Percentiles rank a stretch among this genome's conserved stretches.
Evolutionary conservation across 345 rosid genomes (phyloP).

Genomic region (Lepidium africanum): DNA sequence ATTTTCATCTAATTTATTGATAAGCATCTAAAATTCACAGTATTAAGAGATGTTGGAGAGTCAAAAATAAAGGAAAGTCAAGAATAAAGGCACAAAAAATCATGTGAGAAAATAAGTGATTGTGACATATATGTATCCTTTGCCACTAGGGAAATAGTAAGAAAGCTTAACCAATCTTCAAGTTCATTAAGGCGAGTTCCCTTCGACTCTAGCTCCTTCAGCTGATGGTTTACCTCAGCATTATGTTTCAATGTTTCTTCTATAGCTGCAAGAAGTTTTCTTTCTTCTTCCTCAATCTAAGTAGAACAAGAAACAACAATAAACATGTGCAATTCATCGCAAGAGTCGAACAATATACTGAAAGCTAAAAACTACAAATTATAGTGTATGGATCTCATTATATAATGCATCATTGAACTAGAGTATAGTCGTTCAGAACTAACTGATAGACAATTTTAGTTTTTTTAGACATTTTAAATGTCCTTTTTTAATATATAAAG

Average conservation of each 20-base stretch:
- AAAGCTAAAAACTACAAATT: background rate
- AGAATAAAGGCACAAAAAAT: too few relatives aligned
- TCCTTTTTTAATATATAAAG: too few relatives aligned
- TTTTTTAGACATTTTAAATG: too few relatives aligned
- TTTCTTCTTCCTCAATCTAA: constrained; percentile 92
- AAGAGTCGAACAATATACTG: background rate
- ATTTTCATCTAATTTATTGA: too few relatives aligned
- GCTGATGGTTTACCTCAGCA: constrained; percentile 52
- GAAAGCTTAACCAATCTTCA: constrained; percentile 71
- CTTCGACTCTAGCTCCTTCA: constrained; percentile 76
- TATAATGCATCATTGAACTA: too few relatives aligned
- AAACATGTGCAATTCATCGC: background rate
- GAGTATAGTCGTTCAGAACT: too few relatives aligned
- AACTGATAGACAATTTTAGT: too few relatives aligned
- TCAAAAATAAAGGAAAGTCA: too few relatives aligned
- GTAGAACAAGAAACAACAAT: constrained; percentile 9
- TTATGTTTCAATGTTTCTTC: constrained; percentile 78
- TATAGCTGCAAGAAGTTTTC: constrained; percentile 77
- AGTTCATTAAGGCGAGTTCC: constrained; percentile 54
- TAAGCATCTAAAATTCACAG: too few relatives aligned
- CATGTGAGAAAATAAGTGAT: too few relatives aligned
- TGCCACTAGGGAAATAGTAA: background rate
- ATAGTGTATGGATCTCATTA: too few relatives aligned
- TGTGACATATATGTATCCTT: background rate
- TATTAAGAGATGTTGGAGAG: too few relatives aligned